Base-by-base conservation (phyloP, 1,284 basidiomycete genomes). In the Anthracocystis setariae region DNA sequence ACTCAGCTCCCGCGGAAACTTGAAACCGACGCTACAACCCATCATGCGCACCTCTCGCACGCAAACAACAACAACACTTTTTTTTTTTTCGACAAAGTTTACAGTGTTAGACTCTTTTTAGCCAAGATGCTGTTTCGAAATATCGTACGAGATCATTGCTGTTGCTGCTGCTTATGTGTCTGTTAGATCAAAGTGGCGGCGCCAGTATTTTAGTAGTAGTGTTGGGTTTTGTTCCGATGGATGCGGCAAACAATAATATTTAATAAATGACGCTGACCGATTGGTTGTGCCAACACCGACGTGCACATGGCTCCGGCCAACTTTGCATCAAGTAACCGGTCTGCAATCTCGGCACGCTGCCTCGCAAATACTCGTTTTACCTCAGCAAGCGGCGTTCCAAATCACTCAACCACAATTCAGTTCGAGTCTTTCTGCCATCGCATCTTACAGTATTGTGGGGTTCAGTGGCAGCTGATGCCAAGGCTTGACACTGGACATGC, bases 1-100 rank as follows among this genome's bases (percentile, higher is more conserved):
- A 52, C 49, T 52, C 45, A 46, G 33, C 51, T 62, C 59, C 59
- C 40, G 3, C 53, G 60, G 47, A 63, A 56, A 32, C 37, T n/a
- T n/a, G n/a, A n/a, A n/a, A n/a, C n/a, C n/a, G n/a, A n/a, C n/a
- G n/a, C n/a, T n/a, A n/a, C n/a, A n/a, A n/a, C n/a, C n/a, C n/a
- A n/a, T n/a, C n/a, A n/a, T n/a, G n/a, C n/a, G n/a, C n/a, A n/a
- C n/a, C n/a, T n/a, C n/a, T n/a, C n/a, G n/a, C n/a, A n/a, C n/a
- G n/a, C n/a, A n/a, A n/a, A n/a, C n/a, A n/a, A n/a, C n/a, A n/a
- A n/a, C n/a, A n/a, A n/a, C n/a, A n/a, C n/a, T n/a, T n/a, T n/a
- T n/a, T n/a, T n/a, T n/a, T n/a, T n/a, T n/a, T n/a, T n/a, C n/a
- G n/a, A n/a, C n/a, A n/a, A n/a, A n/a, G n/a, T n/a, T n/a, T n/a